These are phyloP conservation scores for Wickerhamiella lipophila DNA, from an alignment of 805 yeast species.

Conservation along the genomic window DNA sequence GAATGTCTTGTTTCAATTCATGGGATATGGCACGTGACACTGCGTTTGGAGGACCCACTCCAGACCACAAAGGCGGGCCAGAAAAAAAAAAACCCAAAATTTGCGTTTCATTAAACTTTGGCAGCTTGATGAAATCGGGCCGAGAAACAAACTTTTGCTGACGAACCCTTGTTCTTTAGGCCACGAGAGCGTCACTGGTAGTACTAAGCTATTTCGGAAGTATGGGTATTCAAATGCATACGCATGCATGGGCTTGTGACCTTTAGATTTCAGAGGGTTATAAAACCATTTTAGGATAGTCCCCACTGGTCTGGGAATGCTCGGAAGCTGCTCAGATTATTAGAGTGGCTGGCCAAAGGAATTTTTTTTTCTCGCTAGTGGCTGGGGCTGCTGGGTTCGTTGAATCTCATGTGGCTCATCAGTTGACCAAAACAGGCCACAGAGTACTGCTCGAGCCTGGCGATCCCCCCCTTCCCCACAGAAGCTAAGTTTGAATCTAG, in stretches of 20 bases:
- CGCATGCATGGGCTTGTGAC: neutral
- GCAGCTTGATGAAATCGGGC: no score
- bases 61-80: neutral
- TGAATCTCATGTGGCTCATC: slow-evolving; percentile 37
- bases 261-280: neutral
- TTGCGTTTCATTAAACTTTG: no score
- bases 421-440: slow-evolving; percentile 27
- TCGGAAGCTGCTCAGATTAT: neutral
- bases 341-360: slow-evolving; percentile 2
- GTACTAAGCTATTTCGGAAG: neutral
- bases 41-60: neutral
- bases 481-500: slow-evolving; percentile 25
- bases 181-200: neutral
- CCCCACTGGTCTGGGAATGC: neutral
- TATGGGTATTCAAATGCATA: neutral
- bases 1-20: neutral
- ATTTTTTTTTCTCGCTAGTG: slow-evolving; percentile 27
- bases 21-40: neutral
- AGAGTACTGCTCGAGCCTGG: slow-evolving; percentile 33
- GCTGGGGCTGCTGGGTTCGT: slow-evolving; percentile 51
- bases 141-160: no score
- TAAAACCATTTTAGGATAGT: neutral
- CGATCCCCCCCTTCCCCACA: slow-evolving; percentile 22
- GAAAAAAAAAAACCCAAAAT: neutral
- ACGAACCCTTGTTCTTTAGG: no score